A percentile compares a stretch with the other conserved stretches of the same genome.
Conservation (phyloP, 805 yeast species). For the Candida nanaspora region DNA sequence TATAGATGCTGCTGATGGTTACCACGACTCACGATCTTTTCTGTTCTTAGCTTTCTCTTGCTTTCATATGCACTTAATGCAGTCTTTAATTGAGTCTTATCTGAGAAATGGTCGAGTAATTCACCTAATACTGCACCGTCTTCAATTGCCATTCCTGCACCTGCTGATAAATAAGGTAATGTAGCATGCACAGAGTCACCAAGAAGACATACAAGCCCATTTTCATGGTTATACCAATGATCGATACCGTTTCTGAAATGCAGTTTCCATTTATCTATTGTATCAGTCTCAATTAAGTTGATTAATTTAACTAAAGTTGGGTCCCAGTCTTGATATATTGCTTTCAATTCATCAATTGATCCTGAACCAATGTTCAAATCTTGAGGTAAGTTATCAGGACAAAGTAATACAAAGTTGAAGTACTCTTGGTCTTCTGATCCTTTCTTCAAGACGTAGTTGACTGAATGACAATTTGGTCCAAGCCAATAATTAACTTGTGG, state of each 20-base stretch:
- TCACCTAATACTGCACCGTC: constrained; percentile 26
- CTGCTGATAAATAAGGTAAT: constrained; percentile 25
- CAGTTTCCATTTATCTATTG: constrained; percentile 23
- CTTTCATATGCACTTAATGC: constrained; percentile 13
- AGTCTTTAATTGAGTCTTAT: constrained; percentile 14
- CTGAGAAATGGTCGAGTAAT: constrained; percentile 11
- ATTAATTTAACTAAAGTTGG: constrained; percentile 18
- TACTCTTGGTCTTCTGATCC: constrained; percentile 11
- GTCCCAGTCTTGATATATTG: constrained; percentile 22
- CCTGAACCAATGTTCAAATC: constrained; percentile 15
- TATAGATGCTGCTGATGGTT: constrained; percentile 15
- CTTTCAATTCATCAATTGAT: constrained; percentile 17
- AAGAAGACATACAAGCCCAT: constrained; percentile 18
- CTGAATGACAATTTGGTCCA: constrained; percentile 25
- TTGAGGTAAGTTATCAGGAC: constrained; percentile 23
- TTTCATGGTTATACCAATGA: constrained; percentile 19
- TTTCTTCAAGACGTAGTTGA: constrained; percentile 20
- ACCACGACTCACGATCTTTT: constrained; percentile 17
- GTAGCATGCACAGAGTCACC: constrained; percentile 30
- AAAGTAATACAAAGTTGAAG: constrained; percentile 24
- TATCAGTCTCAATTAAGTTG: constrained; percentile 9
- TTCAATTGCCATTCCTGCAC: constrained; percentile 29
- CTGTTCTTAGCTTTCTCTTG: constrained; percentile 20
- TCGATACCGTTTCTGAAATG: constrained; percentile 19
- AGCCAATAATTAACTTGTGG: constrained; percentile 27